Evolutionary conservation across 805 yeast species (phyloP).

Genomic region (Ogataea salicorniae): DNA sequence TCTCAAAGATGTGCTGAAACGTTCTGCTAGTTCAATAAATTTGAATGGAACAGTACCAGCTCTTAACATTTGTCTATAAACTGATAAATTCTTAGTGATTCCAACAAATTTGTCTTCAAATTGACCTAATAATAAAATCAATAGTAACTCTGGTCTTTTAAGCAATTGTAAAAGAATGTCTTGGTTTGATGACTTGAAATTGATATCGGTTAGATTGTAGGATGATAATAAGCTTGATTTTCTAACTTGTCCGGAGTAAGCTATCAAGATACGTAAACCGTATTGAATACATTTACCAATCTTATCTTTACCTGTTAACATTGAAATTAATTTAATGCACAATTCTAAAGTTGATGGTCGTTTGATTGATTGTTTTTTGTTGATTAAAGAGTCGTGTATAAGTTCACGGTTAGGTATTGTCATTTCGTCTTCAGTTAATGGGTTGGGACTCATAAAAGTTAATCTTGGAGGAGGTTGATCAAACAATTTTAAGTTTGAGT

Average conservation of each 20-base stretch:
- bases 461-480: conserved; percentile 9
- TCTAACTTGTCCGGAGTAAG: conserved; percentile 39
- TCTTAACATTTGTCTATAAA: conserved; percentile 63
- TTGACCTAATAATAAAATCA: conserved; percentile 34
- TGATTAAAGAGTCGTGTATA: conserved; percentile 8
- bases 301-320: conserved; percentile 66
- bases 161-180: conserved; percentile 22
- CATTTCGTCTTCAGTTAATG: conserved; percentile 14
- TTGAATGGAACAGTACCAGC: conserved; percentile 69
- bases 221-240: conserved; percentile 15
- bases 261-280: conserved; percentile 45
- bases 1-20: conserved; percentile 24
- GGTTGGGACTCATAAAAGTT: conserved; percentile 14
- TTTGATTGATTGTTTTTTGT: conserved; percentile 1
- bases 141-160: conserved; percentile 25
- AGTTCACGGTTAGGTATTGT: conserved; percentile 13
- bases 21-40: conserved; percentile 33
- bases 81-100: conserved; percentile 42
- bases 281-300: conserved; percentile 62
- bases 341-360: conserved; percentile 23
- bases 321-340: conserved; percentile 47
- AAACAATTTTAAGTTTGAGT: background rate
- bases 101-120: conserved; percentile 38
- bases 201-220: conserved; percentile 10
- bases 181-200: conserved; percentile 23